Conservation (phyloP, 176 grass and related monocot genomes). For the Poa annua region DNA sequence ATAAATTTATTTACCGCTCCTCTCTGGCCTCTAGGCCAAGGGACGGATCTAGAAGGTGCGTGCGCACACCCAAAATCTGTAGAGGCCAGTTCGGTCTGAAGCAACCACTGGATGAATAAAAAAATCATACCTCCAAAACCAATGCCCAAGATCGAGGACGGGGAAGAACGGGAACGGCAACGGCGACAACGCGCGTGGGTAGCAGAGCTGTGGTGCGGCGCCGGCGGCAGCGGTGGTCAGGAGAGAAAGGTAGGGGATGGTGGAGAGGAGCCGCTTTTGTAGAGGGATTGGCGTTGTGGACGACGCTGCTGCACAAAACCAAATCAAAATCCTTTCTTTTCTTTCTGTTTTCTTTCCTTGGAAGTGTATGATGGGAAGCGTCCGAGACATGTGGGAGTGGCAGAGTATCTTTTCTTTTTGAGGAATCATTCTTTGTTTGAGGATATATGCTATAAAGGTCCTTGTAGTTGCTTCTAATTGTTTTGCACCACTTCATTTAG, state of each 20-base stretch:
- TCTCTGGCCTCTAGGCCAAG: neutral
- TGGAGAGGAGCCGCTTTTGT: neutral
- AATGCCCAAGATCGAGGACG: conserved; percentile 6
- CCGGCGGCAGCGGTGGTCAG: neutral
- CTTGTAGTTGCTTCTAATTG: neutral
- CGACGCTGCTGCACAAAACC: conserved; percentile 6
- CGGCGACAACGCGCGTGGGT: neutral
- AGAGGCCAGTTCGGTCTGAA: neutral
- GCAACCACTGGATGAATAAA: neutral
- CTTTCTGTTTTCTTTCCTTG: neutral
- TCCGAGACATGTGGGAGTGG: neutral
- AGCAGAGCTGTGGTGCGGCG: neutral
- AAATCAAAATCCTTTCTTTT: neutral
- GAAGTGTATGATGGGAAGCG: conserved; percentile 11
- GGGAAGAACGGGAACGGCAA: neutral
- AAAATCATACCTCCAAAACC: conserved; percentile 4
- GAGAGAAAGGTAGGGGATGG: conserved; percentile 20
- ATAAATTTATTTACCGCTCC: neutral
- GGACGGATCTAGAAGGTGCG: neutral
- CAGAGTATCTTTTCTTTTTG: too few relatives aligned
- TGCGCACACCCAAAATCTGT: neutral
- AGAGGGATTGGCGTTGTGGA: conserved; percentile 23
- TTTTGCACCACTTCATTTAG: neutral
- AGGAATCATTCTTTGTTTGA: neutral
- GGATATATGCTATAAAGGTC: neutral